Percentiles rank a stretch among this genome's conserved stretches.
Evolutionary conservation across 805 yeast species (phyloP).

Genomic region (Yarrowia deformans): DNA sequence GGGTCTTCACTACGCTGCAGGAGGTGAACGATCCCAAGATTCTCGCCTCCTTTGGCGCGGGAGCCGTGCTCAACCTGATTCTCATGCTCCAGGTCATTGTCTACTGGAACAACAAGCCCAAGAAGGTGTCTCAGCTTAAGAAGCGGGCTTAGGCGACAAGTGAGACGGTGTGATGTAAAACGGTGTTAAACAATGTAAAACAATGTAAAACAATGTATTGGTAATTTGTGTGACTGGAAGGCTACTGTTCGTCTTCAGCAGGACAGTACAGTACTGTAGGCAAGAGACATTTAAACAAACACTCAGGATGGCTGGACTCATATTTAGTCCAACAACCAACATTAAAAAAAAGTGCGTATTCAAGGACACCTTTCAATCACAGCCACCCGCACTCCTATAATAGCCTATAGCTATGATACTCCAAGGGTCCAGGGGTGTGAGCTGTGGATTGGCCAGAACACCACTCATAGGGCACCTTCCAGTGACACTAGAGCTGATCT

Average conservation of each 20-base stretch:
- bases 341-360: too few species aligned
- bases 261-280: too few species aligned
- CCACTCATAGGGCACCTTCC: neutral
- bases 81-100: slow-evolving; percentile 51
- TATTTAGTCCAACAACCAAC: too few species aligned
- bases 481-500: neutral
- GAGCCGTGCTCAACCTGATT: slow-evolving; percentile 50
- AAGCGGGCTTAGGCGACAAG: neutral
- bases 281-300: too few species aligned
- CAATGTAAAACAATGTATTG: neutral
- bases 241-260: too few species aligned
- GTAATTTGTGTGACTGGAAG: too few species aligned
- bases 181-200: too few species aligned
- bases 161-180: too few species aligned
- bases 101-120: slow-evolving; percentile 46
- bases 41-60: slow-evolving; percentile 49
- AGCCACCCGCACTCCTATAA: too few species aligned
- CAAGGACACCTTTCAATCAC: too few species aligned
- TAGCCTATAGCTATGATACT: neutral
- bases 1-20: slow-evolving; percentile 53
- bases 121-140: neutral
- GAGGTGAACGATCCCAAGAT: slow-evolving; percentile 52
- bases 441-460: too few species aligned
- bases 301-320: too few species aligned
- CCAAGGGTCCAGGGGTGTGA: neutral